Evolutionary conservation across 2,329 filamentous ascomycete genomes (phyloP).

Genomic region (Chaetomium olivaceum): DNA sequence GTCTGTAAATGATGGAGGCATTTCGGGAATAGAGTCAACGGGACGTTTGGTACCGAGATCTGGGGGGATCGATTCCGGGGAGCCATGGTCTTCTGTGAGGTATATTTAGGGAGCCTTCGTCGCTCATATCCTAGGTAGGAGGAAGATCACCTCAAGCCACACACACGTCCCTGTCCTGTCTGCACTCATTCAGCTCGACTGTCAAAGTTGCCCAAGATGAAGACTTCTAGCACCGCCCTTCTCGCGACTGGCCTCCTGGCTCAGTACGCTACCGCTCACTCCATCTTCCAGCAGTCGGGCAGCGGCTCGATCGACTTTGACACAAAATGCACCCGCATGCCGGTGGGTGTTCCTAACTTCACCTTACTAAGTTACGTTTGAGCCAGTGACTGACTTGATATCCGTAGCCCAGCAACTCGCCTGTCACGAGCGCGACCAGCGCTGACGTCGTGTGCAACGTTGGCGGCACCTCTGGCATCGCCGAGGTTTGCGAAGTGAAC

Average conservation of each 20-base stretch:
- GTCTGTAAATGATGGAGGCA: not conserved
- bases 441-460: slow-evolving; percentile 47
- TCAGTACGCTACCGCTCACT: slow-evolving; percentile 23
- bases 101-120: not conserved
- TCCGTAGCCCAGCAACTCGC: slow-evolving; percentile 44
- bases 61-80: not conserved
- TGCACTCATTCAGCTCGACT: not conserved
- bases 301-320: slow-evolving; percentile 25
- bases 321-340: slow-evolving; percentile 26
- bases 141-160: not conserved
- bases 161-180: not conserved
- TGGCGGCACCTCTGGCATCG: slow-evolving; percentile 39
- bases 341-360: slow-evolving; percentile 23
- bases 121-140: not conserved
- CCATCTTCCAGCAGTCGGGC: slow-evolving; percentile 28
- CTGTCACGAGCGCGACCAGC: slow-evolving; percentile 46
- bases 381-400: not conserved
- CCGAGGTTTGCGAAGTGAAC: slow-evolving; percentile 35
- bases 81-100: not conserved
- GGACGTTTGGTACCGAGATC: slow-evolving; percentile 5
- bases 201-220: slow-evolving; percentile 21
- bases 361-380: not conserved
- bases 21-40: not conserved
- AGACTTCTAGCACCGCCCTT: slow-evolving; percentile 18
- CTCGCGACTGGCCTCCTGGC: slow-evolving; percentile 23